A percentile compares a stretch with the other conserved stretches of the same genome.
Conservation (phyloP, 495 filamentous ascomycete genomes). For the Articulospora tetracladia region DNA sequence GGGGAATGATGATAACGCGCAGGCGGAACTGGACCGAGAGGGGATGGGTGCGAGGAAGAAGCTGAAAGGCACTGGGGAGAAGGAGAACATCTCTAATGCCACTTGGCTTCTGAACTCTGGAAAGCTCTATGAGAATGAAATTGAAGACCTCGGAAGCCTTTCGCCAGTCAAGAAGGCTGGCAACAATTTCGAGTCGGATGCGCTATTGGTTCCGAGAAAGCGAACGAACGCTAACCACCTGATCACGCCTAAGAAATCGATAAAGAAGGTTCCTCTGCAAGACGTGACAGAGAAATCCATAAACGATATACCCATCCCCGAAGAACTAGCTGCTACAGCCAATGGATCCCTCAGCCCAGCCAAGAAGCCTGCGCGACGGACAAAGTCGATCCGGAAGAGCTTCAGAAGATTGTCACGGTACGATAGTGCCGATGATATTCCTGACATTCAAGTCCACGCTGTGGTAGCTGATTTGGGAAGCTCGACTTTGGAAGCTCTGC, state of each 20-base stretch:
- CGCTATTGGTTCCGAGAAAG: slow-evolving; percentile 23
- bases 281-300: neutral
- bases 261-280: slow-evolving; percentile 6
- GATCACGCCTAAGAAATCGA: slow-evolving; percentile 24
- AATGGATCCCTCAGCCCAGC: neutral
- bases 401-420: neutral
- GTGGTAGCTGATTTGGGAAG: neutral
- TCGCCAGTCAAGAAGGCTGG: neutral
- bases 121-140: neutral
- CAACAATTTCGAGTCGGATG: neutral
- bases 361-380: slow-evolving; percentile 6
- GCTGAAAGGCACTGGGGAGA: slow-evolving; percentile 11
- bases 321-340: neutral
- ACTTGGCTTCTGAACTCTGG: slow-evolving; percentile 8
- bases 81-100: slow-evolving; percentile 24
- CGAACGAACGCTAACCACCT: slow-evolving; percentile 25
- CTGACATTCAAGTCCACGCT: neutral
- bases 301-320: neutral
- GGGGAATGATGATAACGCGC: slow-evolving; percentile 18
- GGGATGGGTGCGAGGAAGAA: slow-evolving; percentile 25
- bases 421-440: neutral
- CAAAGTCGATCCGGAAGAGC: slow-evolving; percentile 15
- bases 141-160: neutral
- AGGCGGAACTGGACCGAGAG: slow-evolving; percentile 19
- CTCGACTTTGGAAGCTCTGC: neutral